Base-by-base conservation (phyloP, 345 rosid species). In the Camelina sativa region DNA sequence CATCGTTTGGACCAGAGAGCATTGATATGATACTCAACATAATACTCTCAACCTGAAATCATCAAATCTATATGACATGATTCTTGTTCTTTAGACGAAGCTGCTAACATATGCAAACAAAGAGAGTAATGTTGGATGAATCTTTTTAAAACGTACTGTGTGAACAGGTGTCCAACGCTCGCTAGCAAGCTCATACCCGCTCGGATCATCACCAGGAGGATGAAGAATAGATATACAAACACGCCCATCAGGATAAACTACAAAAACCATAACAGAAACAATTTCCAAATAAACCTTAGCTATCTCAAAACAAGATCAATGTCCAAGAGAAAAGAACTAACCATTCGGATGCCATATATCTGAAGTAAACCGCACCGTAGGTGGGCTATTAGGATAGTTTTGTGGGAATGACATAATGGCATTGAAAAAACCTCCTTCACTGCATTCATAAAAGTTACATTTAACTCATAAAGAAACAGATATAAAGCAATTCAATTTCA, bases 1-100 rank as follows among this genome's bases (percentile, higher is more conserved):
- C 96, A 4, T 92, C 97, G 7, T 90, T 92, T 30, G 98, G 96
- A 72, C 89, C 72, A 17, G 97, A 93, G 52, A 93, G 93, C 95
- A 90, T 92, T 2, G 93, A 90, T 73, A 90, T 89, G 55, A 89
- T 87, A 79, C 96, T 92, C 86, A 90, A 83, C 54, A 92, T 85
- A 30, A 90, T 90, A 67, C 95, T 93, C 77, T 93, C 95, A 65
- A 90, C 96, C 95, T 90, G 86, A 71, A n/a, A 67, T 20, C 7
- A 44, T 17, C 46, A 69, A 41, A 51, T 35, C 71, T 11, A 11
- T 17, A 19, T 12, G 8, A 66, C 47, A 51, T 8, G 35, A 56
- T 20, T 50, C 34, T 35, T 2, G 59, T 20, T 44, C 10, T 41
- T 11, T 6, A 7, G 8, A 55, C 25, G 7, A n/a, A 13, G 16